phyloP scores from a whole-genome alignment of 768 basidiomycete genomes.

The Scleroderma citrinum region DNA sequence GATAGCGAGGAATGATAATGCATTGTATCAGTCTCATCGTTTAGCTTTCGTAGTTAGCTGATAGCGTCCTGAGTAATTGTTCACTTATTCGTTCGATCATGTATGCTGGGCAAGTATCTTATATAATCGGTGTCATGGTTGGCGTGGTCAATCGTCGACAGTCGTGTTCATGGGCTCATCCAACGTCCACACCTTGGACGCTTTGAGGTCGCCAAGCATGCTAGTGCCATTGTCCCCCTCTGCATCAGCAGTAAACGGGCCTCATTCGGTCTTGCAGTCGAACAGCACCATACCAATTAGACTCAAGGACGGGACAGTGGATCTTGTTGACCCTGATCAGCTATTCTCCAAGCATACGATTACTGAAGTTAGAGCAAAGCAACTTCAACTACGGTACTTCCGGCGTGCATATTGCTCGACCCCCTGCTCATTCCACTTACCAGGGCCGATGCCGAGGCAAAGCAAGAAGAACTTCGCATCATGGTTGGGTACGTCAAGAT shows the following conservation, averaged over 20 bases:
- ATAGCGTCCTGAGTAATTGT: background rate
- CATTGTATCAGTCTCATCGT: constrained; percentile 7
- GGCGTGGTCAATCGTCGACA: too few relatives aligned
- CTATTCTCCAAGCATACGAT: constrained; percentile 69
- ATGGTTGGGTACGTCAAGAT: constrained; percentile 82
- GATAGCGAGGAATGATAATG: constrained; percentile 21
- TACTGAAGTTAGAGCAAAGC: constrained; percentile 59
- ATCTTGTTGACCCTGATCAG: constrained; percentile 56
- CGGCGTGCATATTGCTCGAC: constrained; percentile 2
- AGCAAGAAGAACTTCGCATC: constrained; percentile 79
- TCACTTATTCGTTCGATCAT: background rate
- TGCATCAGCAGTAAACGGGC: constrained; percentile 5
- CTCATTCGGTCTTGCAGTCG: constrained; percentile 6
- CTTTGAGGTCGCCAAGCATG: constrained; percentile 4
- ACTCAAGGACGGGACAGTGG: too few relatives aligned
- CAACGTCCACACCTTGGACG: constrained; percentile 7
- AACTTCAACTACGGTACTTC: constrained; percentile 61
- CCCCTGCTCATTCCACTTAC: constrained; percentile 2
- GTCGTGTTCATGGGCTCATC: constrained; percentile 21
- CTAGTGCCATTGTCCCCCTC: constrained; percentile 5
- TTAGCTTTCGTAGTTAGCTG: constrained; percentile 3
- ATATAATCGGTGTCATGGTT: constrained; percentile 11
- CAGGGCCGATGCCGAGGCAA: constrained; percentile 78
- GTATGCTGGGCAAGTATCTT: background rate
- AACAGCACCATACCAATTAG: too few relatives aligned